phyloP scores from a whole-genome alignment of 108 stramenopile species.

The Cyclotella kingstonii region DNA sequence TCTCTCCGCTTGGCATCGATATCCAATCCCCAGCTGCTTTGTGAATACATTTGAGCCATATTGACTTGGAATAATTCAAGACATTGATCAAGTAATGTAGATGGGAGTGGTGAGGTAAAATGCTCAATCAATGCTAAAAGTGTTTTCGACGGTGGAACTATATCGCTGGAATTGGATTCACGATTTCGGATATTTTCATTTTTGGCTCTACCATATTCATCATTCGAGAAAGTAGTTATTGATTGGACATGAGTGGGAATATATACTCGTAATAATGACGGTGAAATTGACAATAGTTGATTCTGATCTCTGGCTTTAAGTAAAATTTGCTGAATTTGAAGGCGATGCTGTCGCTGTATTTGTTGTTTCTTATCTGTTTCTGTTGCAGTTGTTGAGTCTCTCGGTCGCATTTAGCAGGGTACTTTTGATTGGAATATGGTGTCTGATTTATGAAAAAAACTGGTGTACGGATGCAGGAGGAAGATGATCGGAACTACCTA shows the following conservation, averaged over 20 bases:
- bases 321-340: constrained; percentile 1
- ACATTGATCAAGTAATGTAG: constrained; percentile 31
- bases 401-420: too few relatives aligned
- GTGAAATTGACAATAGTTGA: not conserved
- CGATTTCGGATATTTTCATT: too few relatives aligned
- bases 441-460: too few relatives aligned
- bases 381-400: too few relatives aligned
- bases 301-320: constrained; percentile 5
- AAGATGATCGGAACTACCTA: too few relatives aligned
- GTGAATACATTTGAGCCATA: constrained; percentile 69
- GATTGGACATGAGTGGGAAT: too few relatives aligned
- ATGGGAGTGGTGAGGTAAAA: constrained; percentile 25
- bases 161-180: not conserved
- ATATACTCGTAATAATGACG: constrained; percentile 2
- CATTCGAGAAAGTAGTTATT: too few relatives aligned
- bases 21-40: constrained; percentile 78
- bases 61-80: constrained; percentile 60
- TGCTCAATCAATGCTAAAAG: constrained; percentile 6
- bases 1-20: constrained; percentile 65
- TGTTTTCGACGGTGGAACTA: not conserved
- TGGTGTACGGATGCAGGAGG: too few relatives aligned
- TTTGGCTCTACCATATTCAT: too few relatives aligned
- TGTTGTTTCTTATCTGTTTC: too few relatives aligned
- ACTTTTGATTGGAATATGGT: too few relatives aligned
- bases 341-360: too few relatives aligned